Percentiles rank a stretch among this genome's conserved stretches.
phyloP scores from a whole-genome alignment of 768 basidiomycete species.

The Melanogaster broomeanus region DNA sequence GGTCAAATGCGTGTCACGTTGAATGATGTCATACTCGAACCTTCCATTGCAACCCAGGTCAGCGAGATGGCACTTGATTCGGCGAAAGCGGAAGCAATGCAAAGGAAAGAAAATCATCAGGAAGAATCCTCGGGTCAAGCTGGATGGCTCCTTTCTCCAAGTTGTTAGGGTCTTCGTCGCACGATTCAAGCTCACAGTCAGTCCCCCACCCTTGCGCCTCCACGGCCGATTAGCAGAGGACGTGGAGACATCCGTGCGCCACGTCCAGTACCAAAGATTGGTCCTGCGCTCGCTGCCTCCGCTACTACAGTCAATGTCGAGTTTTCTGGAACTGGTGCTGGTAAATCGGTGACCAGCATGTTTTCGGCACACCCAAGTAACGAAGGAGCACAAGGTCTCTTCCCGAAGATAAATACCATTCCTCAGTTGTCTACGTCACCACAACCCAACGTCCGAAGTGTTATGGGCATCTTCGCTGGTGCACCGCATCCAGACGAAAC shows the following conservation, averaged over 20 bases:
- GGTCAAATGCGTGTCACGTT: slow-evolving; percentile 78
- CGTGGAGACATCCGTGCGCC: slow-evolving; percentile 24
- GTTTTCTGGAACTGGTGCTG: slow-evolving; percentile 74
- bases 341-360: slow-evolving; percentile 53
- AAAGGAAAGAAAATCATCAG: slow-evolving; percentile 33
- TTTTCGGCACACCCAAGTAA: slow-evolving; percentile 31
- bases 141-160: slow-evolving; percentile 92
- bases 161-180: slow-evolving; percentile 55
- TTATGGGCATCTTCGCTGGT: slow-evolving; percentile 94
- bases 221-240: slow-evolving; percentile 27
- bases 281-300: slow-evolving; percentile 83
- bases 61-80: slow-evolving; percentile 71
- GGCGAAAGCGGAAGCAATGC: slow-evolving; percentile 46
- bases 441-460: slow-evolving; percentile 31
- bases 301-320: slow-evolving; percentile 95
- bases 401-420: slow-evolving; percentile 13
- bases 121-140: slow-evolving; percentile 41
- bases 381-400: slow-evolving; percentile 10
- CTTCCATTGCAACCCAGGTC: slow-evolving; percentile 67
- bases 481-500: slow-evolving; percentile 53
- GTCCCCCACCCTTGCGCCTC: slow-evolving; percentile 26
- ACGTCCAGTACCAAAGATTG: slow-evolving; percentile 75
- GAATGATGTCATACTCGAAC: slow-evolving; percentile 91
- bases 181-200: slow-evolving; percentile 15
- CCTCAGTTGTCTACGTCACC: slow-evolving; percentile 10